Base-by-base conservation (phyloP, 805 yeast genomes). In the Monosporozyma siamensis region DNA sequence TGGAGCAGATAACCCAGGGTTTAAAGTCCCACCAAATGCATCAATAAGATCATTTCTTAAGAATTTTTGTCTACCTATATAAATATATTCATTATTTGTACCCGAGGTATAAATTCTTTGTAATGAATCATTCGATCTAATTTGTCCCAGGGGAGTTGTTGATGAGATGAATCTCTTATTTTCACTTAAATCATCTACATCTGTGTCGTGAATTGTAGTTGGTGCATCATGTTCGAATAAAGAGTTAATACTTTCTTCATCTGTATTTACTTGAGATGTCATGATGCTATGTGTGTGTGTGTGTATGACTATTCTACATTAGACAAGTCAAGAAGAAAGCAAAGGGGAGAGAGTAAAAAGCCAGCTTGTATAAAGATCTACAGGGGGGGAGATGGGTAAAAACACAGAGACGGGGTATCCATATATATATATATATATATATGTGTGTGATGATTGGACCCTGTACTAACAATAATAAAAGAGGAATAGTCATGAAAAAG, bases 1-100 rank as follows among this genome's bases (percentile, higher is more conserved):
- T 4, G 75, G 72, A 12, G 73, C 69, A 23, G 74, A 59, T 43
- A 68, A 36, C 68, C 85, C 90, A 20, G 92, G 86, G 49, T 79
- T 78, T 57, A 83, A 65, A 15, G 82, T 72, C 79, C 95, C 95
- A 61, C 95, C 95, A 50, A 82, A 82, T 1, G 89, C 90, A 23
- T 63, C 63, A 39, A 67, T 62, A 44, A 82, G 67, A 40, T 82
- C 90, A 41, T 69, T 61, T 51, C 72, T 75, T 44, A 77, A 69
- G 47, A 81, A 86, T 59, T 74, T 78, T 48, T 82, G 78, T 51
- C 77, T 71, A 5, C 95, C 95, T 48, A 86, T 74, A 48, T 69
- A 77, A 44, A 86, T 70, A 56, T 76, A 79, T 36, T 81, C 81
- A 30, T 78, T 78, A 51, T 78, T 80, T 3, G 59, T 64, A 14